Evolutionary conservation across 164 flowering plant species (phyloP), one percentile per base, ranked within the genome.

Genomic region (Magnolia officinalis): DNA sequence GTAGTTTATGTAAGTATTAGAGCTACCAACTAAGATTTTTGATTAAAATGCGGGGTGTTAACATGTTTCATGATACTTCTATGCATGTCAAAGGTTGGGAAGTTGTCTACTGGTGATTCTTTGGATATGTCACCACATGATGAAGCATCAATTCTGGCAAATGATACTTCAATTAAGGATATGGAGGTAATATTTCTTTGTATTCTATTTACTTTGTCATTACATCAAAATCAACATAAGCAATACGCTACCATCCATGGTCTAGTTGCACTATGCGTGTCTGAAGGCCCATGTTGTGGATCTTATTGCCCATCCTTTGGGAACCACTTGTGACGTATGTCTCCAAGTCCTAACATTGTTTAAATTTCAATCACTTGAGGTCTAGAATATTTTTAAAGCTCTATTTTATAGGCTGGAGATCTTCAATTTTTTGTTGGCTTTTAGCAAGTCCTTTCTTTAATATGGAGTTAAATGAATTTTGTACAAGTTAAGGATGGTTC

Each of bases 31-130:
- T 37, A 37, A 37, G 45, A 37, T 3, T 37, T 37, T 37, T 37
- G 45, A 37, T 37, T 37, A 37, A 5, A 37, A 37, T 37, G 45
- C 45, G 2, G 61, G 19, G 18, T 16, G 16, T 11, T 55, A 16
- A 55, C 16, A 55, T 55, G 61, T 55, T 55, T 55, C 61, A 55
- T 55, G 61, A 16, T 55, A 55, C 31, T 74, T 74, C 24, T 50
- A 37, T 74, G 19, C 23, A 50, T 77, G 72, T 71, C 64, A 75
- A 90, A 96, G 99, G 86, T 81, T 76, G 97, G 97, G 20, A 94
- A 85, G 75, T 80, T 96, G 83, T 92, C 98, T 23, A 96, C 98
- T 66, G 99, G 98, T 8, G 98, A 96, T 85, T 96, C 99, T 69
- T 75, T 96, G 72, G 99, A 93, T 80, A 91, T 92, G 94, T 84